Percentiles rank a stretch among this genome's conserved stretches.
These are phyloP conservation scores for Calvatia gigantea DNA, from an alignment of 768 basidiomycete genomes.

Conservation along the genomic window DNA sequence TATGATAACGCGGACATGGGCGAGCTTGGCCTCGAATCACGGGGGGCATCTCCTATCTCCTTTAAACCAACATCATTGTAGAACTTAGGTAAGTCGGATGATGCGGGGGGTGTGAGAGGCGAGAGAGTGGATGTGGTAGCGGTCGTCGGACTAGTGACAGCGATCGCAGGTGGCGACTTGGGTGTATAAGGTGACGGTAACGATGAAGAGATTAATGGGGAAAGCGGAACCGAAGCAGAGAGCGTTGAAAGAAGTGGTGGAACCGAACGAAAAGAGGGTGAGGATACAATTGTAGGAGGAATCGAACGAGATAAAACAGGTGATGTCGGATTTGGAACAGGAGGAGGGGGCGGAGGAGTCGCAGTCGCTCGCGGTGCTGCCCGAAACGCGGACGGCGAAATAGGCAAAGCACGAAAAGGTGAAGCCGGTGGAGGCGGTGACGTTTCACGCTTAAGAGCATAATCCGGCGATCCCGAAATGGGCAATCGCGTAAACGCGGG, in stretches of 20 bases:
- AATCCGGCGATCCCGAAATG: conserved; percentile 5
- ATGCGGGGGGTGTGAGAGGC: neutral
- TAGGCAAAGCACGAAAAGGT: neutral
- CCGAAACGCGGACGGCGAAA: neutral
- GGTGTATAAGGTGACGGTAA: neutral
- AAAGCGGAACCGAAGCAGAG: neutral
- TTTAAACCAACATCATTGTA: neutral
- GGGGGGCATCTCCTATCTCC: neutral
- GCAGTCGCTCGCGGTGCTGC: neutral
- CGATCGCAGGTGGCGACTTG: neutral
- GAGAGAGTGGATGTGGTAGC: neutral
- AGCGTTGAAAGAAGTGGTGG: neutral
- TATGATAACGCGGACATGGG: neutral
- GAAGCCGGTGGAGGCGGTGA: neutral
- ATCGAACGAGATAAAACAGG: neutral
- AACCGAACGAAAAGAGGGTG: neutral
- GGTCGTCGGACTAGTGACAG: conserved; percentile 1
- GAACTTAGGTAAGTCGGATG: too few relatives aligned
- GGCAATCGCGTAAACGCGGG: neutral
- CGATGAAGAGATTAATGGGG: neutral
- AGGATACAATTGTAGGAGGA: neutral
- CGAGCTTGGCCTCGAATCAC: neutral
- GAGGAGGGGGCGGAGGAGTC: neutral
- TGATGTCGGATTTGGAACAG: neutral
- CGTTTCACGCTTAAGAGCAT: conserved; percentile 4